These are phyloP conservation scores for Talaromyces liani DNA, from an alignment of 495 filamentous ascomycete genomes.

Conservation along the genomic window DNA sequence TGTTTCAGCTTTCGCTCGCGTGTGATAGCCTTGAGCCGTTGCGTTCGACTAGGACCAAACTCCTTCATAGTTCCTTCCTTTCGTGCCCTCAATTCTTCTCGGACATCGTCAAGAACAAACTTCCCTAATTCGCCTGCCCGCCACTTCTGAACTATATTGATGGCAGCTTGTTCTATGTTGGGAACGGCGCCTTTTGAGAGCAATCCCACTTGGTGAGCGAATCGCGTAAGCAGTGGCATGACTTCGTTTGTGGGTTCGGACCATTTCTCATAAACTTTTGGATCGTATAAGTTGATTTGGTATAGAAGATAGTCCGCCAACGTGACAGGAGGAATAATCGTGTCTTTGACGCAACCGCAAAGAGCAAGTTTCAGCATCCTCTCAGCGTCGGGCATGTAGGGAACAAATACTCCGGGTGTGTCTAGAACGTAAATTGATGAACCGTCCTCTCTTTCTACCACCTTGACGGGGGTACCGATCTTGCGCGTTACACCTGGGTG, in stretches of 20 bases:
- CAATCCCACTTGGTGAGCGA: conserved; percentile 67
- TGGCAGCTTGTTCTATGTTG: conserved; percentile 64
- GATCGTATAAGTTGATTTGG: conserved; percentile 60
- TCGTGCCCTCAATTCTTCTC: conserved; percentile 40
- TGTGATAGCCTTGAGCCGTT: conserved; percentile 2
- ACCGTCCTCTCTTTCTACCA: conserved; percentile 48
- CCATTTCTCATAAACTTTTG: conserved; percentile 55
- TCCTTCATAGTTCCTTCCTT: neutral
- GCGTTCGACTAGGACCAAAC: conserved; percentile 1
- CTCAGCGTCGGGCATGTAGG: conserved; percentile 75
- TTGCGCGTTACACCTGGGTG: conserved; percentile 88
- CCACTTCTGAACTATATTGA: conserved; percentile 83
- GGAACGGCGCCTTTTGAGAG: conserved; percentile 66
- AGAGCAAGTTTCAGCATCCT: conserved; percentile 90
- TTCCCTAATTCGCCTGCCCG: conserved; percentile 65
- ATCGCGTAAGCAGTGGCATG: conserved; percentile 52
- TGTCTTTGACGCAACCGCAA: conserved; percentile 86
- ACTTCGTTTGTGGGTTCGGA: conserved; percentile 77
- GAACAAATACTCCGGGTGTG: conserved; percentile 85
- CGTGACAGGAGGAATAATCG: conserved; percentile 63
- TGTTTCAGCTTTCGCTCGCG: neutral
- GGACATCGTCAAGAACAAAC: conserved; percentile 75
- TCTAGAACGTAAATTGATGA: conserved; percentile 62
- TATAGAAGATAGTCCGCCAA: conserved; percentile 87
- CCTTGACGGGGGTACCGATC: conserved; percentile 74